Base-by-base conservation (phyloP, 495 filamentous ascomycete genomes). In the Hypoxylon perforatum region DNA sequence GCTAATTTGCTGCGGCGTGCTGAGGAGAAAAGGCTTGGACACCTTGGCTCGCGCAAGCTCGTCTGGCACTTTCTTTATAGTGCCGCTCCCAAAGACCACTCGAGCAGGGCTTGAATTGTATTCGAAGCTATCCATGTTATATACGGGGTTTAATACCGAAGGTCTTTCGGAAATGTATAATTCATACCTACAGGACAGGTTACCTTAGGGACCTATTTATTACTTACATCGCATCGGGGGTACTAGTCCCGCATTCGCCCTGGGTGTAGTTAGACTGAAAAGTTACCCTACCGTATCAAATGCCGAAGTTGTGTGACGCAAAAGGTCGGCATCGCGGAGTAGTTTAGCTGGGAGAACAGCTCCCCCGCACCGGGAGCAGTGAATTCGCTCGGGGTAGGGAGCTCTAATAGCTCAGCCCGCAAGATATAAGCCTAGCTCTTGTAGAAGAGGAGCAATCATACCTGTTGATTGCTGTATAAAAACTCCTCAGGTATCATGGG, bases 71-170 rank as follows among this genome's bases (percentile, higher is more conserved):
- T 84, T 85, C 56, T 84, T 78, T 35, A 90, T 72, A 17, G 85
- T 87, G 35, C 85, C 87, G 65, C 79, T 83, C 70, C 87, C 87
- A 65, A 90, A 91, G 69, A 90, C 76, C 55, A 90, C 82, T 4
- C 87, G 84, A 57, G 81, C 80, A 15, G 86, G 84, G 70, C 84
- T 85, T 23, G 82, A 65, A 52, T 81, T 87, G 77, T 89, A 90
- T 62, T 86, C 86, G 72, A 90, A 90, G 18, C 80, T 75, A 28
- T 89, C 81, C 87, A 89, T 87, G 52, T 51, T 76, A 17, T 38
- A 42, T 50, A 21, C 17, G 10, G 30, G 15, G 7, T 35, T 15
- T 30, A n/a, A 1, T 23, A 45, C 11, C 6, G 25, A 9, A 33
- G 30, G 1, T 9, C 11, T 33, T 10, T 33, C 7, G 21, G 21